Evolutionary conservation across 2,329 filamentous ascomycete species (phyloP), one percentile per base, ranked within the genome.

Genomic region (Mollisia scopiformis): DNA sequence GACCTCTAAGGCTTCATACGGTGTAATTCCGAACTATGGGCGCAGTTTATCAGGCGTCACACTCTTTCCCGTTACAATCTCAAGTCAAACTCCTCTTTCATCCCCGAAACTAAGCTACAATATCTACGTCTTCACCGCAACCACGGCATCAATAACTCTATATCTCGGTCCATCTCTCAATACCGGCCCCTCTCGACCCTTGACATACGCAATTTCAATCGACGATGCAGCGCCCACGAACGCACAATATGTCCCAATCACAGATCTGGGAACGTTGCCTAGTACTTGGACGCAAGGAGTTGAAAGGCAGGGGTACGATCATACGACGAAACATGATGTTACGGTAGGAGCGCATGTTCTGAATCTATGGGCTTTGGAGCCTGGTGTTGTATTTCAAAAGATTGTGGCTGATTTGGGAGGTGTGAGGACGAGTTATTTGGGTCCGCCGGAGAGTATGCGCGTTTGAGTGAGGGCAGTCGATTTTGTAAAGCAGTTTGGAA

Each of bases 101-200:
- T 80, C 77, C 0, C 84, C 85, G 1, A 80, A 79, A n/a, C 77
- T 88, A 10, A 81, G 84, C 61, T 89, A 88, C 70, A 77, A 82
- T 57, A 68, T 89, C 61, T 88, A 86, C 71, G 74, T 85, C 13
- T 88, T 86, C 74, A 82, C 80, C 50, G 78, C 79, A 59, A 72
- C 71, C 31, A 60, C 61, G 1, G 55, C 60, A 5, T 68, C 78
- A 1, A 73, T 78, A 10, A 79, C 79, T 1, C 73, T 84, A 6
- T 80, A 79, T 71, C 76, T 85, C 59, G 82, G 79, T 21, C 81
- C 82, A 0, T 75, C 74, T 2, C 78, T 80, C 57, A 84, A 84
- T 67, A 76, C 83, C 2, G 80, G 80, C 30, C 79, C 83, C 49
- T 66, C 73, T 13, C 76, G 75, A 13, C 82, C 81, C 2, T 75